Percentiles rank a stretch among this genome's conserved stretches.
Evolutionary conservation across 306 rosid species (phyloP).

Genomic region (Cajanus cajan): DNA sequence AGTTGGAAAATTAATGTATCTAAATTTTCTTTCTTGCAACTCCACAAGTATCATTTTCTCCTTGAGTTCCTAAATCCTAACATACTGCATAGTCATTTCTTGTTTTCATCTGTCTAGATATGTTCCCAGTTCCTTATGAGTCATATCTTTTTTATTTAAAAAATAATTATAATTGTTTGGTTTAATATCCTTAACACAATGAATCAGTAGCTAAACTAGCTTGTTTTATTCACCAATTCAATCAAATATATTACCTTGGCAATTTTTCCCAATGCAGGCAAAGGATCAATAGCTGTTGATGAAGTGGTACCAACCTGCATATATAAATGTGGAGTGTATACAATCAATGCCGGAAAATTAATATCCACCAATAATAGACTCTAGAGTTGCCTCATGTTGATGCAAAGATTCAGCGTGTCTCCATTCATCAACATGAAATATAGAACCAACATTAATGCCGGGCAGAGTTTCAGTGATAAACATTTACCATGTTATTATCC

Average conservation of each 20-base stretch:
- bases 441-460: constrained; percentile 1
- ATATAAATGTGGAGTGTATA: constrained; percentile 13
- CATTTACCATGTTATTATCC: not conserved
- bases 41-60: not conserved
- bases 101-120: constrained; percentile 12
- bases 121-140: constrained; percentile 5
- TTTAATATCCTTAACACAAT: constrained; percentile 2
- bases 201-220: not conserved
- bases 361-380: not conserved
- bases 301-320: constrained; percentile 93
- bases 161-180: not conserved
- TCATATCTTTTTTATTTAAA: not conserved
- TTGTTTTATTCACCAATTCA: constrained; percentile 17
- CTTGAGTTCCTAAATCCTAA: constrained; percentile 12
- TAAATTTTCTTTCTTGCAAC: not conserved
- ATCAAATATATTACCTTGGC: constrained; percentile 60
- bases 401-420: not conserved
- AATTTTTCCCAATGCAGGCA: constrained; percentile 59
- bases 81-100: constrained; percentile 12
- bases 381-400: not conserved
- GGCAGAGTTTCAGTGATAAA: constrained; percentile 1
- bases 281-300: constrained; percentile 91
- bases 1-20: not conserved
- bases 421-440: constrained; percentile 7
- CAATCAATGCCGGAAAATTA: constrained; percentile 10